Evolutionary conservation across 768 basidiomycete genomes (phyloP), one percentile per base, ranked within the genome.

Genomic region (Phaeotremella fagi): DNA sequence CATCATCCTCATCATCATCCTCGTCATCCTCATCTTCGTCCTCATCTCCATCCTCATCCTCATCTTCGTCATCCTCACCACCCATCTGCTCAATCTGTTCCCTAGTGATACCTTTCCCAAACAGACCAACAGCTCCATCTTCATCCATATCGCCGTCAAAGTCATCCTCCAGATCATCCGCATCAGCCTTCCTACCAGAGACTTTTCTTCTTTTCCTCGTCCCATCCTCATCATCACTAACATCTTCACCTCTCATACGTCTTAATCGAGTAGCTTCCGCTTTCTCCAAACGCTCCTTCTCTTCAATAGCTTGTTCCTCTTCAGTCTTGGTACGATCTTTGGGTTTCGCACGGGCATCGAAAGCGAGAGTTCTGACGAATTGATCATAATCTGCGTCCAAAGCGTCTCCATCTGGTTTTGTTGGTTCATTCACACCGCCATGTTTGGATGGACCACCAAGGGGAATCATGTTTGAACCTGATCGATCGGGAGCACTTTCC

Each of bases 251-350:
- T 45, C 86, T 73, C 92, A 97, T 95, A 22, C 95, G 82, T 63
- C 83, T 78, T 44, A 85, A 72, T 25, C 95, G 80, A 59, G 79
- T 80, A 63, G 81, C 79, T 76, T 99, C 95, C 1, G 88, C 88
- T 72, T 84, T 85, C 75, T 92, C 87, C 49, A 99, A 75, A 3
- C 82, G 79, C 61, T 88, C 87, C 64, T 89, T 91, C 67, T 87
- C 88, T 57, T 94, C 90, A 55, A 86, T 54, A 3, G 91, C 92
- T 25, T 90, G 65, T 67, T 99, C 95, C 64, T 97, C 90, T 64
- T 95, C 94, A 0, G 92, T 97, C 77, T 95, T 97, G 25, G 89
- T 91, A 50, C 95, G 78, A 71, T 99, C 88, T 69, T 90, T 95
- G 0, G 95, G 87, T 59, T 91, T 88, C 2, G 95, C 87, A 1